Evolutionary conservation across 2,329 filamentous ascomycete genomes (phyloP).

Genomic region (Ceratocystis papillata): DNA sequence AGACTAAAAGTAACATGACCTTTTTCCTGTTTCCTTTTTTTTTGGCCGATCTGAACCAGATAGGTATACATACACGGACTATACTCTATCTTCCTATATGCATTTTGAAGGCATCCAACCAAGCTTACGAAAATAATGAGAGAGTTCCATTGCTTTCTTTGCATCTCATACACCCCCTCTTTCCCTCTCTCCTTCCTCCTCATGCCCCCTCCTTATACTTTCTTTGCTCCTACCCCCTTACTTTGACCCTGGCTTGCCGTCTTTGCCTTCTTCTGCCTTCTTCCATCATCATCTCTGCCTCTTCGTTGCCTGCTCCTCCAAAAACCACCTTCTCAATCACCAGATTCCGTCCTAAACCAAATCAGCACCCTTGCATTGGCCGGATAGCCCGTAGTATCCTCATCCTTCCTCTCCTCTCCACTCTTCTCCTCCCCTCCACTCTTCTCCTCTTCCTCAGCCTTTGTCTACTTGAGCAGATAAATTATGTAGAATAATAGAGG

Average conservation of each 20-base stretch:
- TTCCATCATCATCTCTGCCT: conserved; percentile 4
- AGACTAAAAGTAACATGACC: conserved; percentile 5
- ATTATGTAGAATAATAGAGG: not conserved
- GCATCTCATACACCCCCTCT: not conserved
- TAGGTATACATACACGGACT: not conserved
- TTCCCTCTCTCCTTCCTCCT: not conserved
- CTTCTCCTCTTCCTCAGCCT: not conserved
- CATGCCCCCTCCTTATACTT: not conserved
- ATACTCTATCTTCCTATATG: not conserved
- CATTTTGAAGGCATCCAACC: not conserved
- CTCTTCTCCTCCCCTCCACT: not conserved
- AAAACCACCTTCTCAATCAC: not conserved
- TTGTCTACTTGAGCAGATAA: not conserved
- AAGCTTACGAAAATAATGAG: not conserved
- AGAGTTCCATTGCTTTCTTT: not conserved
- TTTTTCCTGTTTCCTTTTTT: not conserved
- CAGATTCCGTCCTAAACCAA: conserved; percentile 2
- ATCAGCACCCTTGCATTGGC: conserved; percentile 1
- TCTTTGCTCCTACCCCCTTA: not conserved
- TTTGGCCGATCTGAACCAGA: not conserved
- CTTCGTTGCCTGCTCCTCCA: not conserved
- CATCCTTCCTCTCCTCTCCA: not conserved
- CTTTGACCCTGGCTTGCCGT: not conserved
- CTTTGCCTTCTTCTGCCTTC: not conserved
- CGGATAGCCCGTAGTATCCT: conserved; percentile 7